Evolutionary conservation across 345 rosid genomes (phyloP).

Genomic region (Citrus australasica): DNA sequence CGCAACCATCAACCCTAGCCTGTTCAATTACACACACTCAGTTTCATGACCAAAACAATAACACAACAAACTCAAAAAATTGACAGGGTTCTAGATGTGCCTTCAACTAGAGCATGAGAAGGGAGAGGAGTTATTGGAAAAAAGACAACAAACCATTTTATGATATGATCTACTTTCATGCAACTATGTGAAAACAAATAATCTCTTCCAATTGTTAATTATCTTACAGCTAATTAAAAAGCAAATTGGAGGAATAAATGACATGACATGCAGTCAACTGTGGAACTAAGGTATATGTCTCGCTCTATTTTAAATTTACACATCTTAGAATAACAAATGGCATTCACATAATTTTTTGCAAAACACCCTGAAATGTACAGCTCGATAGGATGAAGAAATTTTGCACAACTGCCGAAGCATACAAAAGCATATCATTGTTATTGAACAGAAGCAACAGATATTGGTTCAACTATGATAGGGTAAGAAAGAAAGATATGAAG

Average conservation of each 20-base stretch:
- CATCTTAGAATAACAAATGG: background rate
- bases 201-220: background rate
- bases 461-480: background rate
- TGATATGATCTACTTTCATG: background rate
- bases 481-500: background rate
- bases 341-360: background rate
- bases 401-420: background rate
- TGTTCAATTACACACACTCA: conserved; percentile 21
- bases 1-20: conserved; percentile 81
- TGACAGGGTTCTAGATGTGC: background rate
- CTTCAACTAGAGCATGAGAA: background rate
- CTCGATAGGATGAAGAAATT: background rate
- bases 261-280: background rate
- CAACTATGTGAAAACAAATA: background rate
- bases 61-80: background rate
- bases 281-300: background rate
- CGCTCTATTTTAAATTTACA: background rate
- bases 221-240: too few relatives aligned
- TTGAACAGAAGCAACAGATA: background rate
- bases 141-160: background rate
- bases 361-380: background rate
- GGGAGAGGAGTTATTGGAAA: background rate
- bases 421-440: background rate
- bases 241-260: background rate
- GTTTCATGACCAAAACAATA: too few relatives aligned